phyloP scores from a whole-genome alignment of 352 stramenopile species.

The Thraustochytrium sp. region DNA sequence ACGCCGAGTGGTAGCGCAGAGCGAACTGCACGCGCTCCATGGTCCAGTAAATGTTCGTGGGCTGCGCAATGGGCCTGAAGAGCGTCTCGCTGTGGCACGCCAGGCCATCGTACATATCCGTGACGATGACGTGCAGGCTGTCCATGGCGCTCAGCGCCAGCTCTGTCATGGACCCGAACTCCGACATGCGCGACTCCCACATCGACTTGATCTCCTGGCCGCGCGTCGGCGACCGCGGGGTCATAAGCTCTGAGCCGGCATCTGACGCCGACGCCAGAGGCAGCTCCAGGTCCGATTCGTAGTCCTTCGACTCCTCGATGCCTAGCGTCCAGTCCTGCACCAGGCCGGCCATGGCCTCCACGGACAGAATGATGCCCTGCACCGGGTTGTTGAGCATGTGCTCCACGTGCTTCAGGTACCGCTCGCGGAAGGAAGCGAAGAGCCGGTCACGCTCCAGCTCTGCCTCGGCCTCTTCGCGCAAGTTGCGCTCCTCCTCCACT shows the following conservation, averaged over 20 bases:
- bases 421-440: neutral
- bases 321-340: constrained; percentile 1
- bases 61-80: neutral
- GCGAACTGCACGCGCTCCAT: constrained; percentile 12
- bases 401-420: constrained; percentile 25
- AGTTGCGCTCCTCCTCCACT: neutral
- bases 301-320: neutral
- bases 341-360: neutral
- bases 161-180: constrained; percentile 19
- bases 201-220: neutral
- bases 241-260: neutral
- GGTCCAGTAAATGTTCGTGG: constrained; percentile 16
- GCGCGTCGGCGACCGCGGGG: no score
- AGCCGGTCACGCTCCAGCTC: neutral
- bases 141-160: constrained; percentile 23
- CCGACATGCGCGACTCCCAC: constrained; percentile 16
- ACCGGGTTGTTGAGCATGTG: constrained; percentile 35
- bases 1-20: constrained; percentile 9
- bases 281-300: neutral
- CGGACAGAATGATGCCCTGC: constrained; percentile 2
- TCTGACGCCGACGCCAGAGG: no score
- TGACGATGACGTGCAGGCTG: constrained; percentile 4
- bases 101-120: constrained; percentile 30
- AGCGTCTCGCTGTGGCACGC: neutral
- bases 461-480: neutral